Base-by-base conservation (phyloP, 129 eudicot genomes). In the Flaveria bidentis region DNA sequence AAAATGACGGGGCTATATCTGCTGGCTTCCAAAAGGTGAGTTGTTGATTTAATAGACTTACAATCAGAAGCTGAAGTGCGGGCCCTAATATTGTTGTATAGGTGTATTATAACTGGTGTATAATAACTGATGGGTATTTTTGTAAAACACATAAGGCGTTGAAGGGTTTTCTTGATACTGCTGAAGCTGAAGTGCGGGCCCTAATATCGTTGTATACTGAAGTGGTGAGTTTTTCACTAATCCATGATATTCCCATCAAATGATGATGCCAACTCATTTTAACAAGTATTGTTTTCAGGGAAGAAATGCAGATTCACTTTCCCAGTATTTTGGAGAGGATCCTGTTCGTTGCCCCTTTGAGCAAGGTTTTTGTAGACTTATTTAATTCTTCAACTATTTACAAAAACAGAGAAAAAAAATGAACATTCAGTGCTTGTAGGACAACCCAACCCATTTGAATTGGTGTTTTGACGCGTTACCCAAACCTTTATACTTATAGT, bases 101-200 rank as follows among this genome's bases (percentile, higher is more conserved):
- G 22, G 22, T 0, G 22, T 20, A 20, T 20, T 20, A 20, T 20
- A 20, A 20, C 22, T 20, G 22, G 22, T 20, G 22, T 20, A 20
- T 20, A 0, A 20, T 20, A 39, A 67, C 58, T 33, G 39, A 79
- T 62, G 47, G 1, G n/a, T 57, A 71, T 41, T 30, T 60, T 53
- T 15, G 30, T 53, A 45, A 69, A 78, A 69, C 7, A 67, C 71
- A 69, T 84, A 81, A 95, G 99, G 99, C 86, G 44, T 87, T 95
- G 83, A 95, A 91, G 83, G 84, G 47, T 88, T 95, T 95, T 80
- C 97, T 95, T 50, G 89, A 95, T 80, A 85, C 96, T 51, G 99
- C 99, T 82, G 99, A 95, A 84, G 97, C 99, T 80, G 99, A 95
- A 83, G 97, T 95, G 12, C 87, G 97, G 85, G 76, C 99, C 10